Conservation (phyloP, 495 filamentous ascomycete genomes). For the Halenospora varia region DNA sequence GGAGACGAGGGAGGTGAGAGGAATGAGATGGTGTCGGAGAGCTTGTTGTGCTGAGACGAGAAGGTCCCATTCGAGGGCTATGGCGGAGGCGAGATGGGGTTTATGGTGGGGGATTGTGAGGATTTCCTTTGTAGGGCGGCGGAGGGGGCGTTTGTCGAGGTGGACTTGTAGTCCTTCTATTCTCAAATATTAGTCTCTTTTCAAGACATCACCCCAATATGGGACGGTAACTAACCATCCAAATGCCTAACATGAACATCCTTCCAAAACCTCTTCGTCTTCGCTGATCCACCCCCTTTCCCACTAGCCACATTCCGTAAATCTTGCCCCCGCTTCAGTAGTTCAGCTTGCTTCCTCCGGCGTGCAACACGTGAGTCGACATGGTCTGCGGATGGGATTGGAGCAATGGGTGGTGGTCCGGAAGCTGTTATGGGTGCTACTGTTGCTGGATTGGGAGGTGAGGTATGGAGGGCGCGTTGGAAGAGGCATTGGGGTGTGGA, state of each 20-base stretch:
- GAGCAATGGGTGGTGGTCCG: conserved; percentile 79
- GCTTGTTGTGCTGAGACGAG: conserved; percentile 77
- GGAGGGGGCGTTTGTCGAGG: conserved; percentile 77
- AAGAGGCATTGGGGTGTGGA: conserved; percentile 1
- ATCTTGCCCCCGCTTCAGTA: conserved; percentile 44
- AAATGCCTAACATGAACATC: conserved; percentile 62
- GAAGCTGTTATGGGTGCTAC: conserved; percentile 67
- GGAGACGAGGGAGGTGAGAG: conserved; percentile 79
- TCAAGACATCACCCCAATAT: not conserved
- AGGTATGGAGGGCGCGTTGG: conserved; percentile 37
- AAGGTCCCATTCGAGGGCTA: conserved; percentile 91
- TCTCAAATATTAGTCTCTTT: not conserved
- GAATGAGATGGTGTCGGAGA: conserved; percentile 73
- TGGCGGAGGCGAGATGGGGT: conserved; percentile 74
- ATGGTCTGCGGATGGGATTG: conserved; percentile 52
- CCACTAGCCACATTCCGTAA: conserved; percentile 36
- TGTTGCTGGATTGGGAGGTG: conserved; percentile 37
- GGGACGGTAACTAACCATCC: conserved; percentile 36
- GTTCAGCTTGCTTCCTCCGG: conserved; percentile 51
- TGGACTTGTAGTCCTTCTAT: conserved; percentile 65
- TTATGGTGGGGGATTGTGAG: conserved; percentile 71
- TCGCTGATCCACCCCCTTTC: conserved; percentile 29
- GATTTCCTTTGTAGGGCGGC: conserved; percentile 65
- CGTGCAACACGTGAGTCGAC: conserved; percentile 45
- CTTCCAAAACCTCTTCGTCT: conserved; percentile 80